These are phyloP conservation scores for Salix suchowensis DNA, from an alignment of 345 rosid genomes.

Conservation along the genomic window DNA sequence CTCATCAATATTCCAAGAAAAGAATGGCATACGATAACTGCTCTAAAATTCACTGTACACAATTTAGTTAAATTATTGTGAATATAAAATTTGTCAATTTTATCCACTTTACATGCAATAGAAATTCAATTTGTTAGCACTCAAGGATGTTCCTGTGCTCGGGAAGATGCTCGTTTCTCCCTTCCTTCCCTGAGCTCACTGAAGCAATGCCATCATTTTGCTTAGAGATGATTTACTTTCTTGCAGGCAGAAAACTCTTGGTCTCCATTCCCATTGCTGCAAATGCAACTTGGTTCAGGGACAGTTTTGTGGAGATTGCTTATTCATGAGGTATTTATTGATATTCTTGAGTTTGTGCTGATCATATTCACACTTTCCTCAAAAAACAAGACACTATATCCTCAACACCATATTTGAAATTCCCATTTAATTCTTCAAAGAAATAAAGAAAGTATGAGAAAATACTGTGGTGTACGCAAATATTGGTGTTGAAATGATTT, in stretches of 20 bases:
- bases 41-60: too few relatives aligned
- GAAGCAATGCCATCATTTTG: background rate
- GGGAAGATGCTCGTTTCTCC: background rate
- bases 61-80: too few relatives aligned
- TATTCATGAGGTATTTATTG: constrained; percentile 27
- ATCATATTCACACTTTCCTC: too few relatives aligned
- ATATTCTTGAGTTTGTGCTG: too few relatives aligned
- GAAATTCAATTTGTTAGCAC: background rate
- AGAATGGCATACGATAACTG: too few relatives aligned
- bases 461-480: background rate
- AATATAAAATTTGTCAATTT: background rate
- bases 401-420: too few relatives aligned
- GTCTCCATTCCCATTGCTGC: constrained; percentile 30
- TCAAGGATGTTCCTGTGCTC: background rate
- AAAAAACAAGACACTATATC: too few relatives aligned
- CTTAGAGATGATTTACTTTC: constrained; percentile 4
- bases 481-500: background rate
- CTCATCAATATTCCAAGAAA: too few relatives aligned
- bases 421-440: too few relatives aligned
- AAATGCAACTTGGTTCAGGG: constrained; percentile 32
- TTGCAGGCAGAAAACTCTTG: constrained; percentile 34
- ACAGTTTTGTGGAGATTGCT: constrained; percentile 41
- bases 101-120: background rate
- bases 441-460: background rate
- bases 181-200: background rate